phyloP scores from a whole-genome alignment of 2,329 filamentous ascomycete species.

The Phialophora chinensis region DNA sequence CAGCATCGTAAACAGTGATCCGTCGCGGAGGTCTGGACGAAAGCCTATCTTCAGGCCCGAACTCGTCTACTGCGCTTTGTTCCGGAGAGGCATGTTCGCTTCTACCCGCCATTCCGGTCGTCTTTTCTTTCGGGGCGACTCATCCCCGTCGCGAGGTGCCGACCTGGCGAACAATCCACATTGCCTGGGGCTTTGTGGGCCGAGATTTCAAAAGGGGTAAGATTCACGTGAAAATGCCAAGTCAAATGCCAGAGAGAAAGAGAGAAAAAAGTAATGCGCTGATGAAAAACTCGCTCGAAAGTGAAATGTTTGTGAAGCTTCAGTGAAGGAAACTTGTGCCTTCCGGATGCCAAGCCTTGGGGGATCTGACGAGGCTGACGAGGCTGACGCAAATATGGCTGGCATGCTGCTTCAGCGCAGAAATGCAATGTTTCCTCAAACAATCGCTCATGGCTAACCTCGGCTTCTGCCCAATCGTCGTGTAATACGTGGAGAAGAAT shows the following conservation, averaged over 20 bases:
- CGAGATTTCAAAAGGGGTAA: neutral
- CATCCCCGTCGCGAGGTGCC: neutral
- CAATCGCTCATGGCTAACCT: neutral
- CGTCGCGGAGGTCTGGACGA: constrained; percentile 44
- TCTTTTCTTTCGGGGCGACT: neutral
- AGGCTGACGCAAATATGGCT: neutral
- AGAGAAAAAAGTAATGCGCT: neutral
- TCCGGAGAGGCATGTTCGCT: neutral
- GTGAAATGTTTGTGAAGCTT: neutral
- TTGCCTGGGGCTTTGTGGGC: neutral
- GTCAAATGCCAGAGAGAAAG: no score
- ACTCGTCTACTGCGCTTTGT: neutral
- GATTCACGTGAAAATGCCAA: neutral
- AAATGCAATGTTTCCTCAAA: neutral
- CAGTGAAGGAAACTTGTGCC: neutral
- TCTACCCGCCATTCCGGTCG: neutral
- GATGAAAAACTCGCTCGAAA: neutral
- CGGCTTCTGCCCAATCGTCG: constrained; percentile 20
- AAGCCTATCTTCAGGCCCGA: constrained; percentile 46
- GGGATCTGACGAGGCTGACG: neutral
- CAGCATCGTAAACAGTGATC: constrained; percentile 61
- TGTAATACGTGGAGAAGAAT: constrained; percentile 13
- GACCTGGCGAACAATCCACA: neutral
- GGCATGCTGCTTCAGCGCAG: neutral
- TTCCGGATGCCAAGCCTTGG: neutral